Evolutionary conservation across 768 basidiomycete species (phyloP), one percentile per base, ranked within the genome.

Genomic region (Mycena vulgaris): DNA sequence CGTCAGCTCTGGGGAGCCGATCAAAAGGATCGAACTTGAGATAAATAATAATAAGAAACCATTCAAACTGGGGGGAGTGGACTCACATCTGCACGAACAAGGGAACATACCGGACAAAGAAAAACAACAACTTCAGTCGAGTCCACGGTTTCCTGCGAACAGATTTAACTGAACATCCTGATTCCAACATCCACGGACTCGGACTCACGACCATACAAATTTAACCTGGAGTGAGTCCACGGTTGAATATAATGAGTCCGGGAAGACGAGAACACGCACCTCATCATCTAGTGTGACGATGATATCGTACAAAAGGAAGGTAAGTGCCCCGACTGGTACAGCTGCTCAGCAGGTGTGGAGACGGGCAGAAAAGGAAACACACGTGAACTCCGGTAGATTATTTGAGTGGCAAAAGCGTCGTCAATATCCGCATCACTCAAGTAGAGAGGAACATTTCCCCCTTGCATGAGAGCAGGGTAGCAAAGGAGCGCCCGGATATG

Each of bases 251-350:
- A n/a, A 17, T 14, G 1, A 19, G 30, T 25, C 2, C 2, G 31
- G 27, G 52, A 39, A 58, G 35, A 30, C 6, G 27, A 7, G 13
- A 5, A 42, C 23, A 42, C 78, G 45, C 65, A 84, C 82, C 78
- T 86, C 85, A 59, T 83, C 81, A 57, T 81, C 81, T 33, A 80
- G 68, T 9, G 84, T 85, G 35, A 85, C 78, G 33, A 80, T 57
- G 17, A 85, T 82, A 66, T 86, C 85, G 79, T 84, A 86, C 14
- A 80, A 64, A 23, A 85, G 78, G 64, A 84, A 83, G 7, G 79
- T 70, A 42, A 84, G 72, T 3, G 83, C 76, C 7, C 81, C 81
- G 30, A 83, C 83, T 84, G 63, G 42, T 14, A 57, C 28, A 45
- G 48, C 35, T 14, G 59, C 31, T 55, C 31, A 63, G 45, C 40